Percentiles rank a stretch among this genome's conserved stretches.
Conservation (phyloP, 2,329 filamentous ascomycete genomes). For the Pseudopyrenochaeta lycopersici region DNA sequence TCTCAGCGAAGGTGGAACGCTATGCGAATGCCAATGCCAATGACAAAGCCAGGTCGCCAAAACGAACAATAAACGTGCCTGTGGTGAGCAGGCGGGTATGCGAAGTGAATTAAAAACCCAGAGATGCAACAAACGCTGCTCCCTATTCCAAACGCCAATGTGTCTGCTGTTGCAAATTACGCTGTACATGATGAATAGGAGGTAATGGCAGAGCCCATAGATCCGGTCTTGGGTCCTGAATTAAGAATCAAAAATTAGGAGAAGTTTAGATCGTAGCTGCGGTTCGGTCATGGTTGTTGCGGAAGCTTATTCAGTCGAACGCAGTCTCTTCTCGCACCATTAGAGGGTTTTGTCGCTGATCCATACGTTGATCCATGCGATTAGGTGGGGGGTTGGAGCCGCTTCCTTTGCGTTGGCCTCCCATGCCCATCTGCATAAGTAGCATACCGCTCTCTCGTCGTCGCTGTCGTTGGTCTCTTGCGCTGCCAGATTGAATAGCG, state of each 20-base stretch:
- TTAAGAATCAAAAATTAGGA: conserved; percentile 45
- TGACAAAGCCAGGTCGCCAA: background rate
- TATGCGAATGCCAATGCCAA: no score
- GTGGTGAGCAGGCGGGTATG: conserved; percentile 26
- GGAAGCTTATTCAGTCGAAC: conserved; percentile 33
- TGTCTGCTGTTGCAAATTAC: conserved; percentile 2
- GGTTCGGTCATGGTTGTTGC: conserved; percentile 13
- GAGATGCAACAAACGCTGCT: background rate
- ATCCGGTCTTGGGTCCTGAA: conserved; percentile 37
- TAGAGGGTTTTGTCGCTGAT: conserved; percentile 29
- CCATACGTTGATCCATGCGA: conserved; percentile 35
- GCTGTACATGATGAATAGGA: conserved; percentile 11
- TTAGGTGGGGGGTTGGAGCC: conserved; percentile 30
- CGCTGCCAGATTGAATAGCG: conserved; percentile 32
- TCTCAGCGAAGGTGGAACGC: no score
- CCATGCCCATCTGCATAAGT: conserved; percentile 49
- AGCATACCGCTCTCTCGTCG: conserved; percentile 51
- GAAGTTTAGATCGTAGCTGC: conserved; percentile 14
- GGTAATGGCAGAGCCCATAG: conserved; percentile 24
- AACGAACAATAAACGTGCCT: conserved; percentile 8
- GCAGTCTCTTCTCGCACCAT: conserved; percentile 42
- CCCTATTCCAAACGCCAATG: background rate
- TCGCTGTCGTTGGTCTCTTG: conserved; percentile 43
- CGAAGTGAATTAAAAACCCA: conserved; percentile 12
- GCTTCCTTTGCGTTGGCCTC: conserved; percentile 46